Base-by-base conservation (phyloP, 2,329 filamentous ascomycete species). In the Aspergillus pseudotamarii region DNA sequence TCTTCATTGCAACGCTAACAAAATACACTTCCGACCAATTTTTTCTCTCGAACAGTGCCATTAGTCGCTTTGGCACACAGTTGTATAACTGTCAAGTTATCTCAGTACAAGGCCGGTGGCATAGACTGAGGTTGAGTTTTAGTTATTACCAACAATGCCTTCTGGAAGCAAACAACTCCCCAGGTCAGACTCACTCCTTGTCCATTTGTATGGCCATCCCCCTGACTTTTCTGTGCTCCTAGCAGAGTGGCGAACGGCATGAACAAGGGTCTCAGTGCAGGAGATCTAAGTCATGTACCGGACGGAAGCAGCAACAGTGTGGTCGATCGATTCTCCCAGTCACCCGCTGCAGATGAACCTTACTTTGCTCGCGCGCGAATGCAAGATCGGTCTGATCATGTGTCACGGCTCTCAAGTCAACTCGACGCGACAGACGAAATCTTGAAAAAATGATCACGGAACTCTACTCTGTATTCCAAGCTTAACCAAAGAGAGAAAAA, bases 281-380 rank as follows among this genome's bases (percentile, higher is more conserved):
- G 61, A 55, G 73, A 75, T 30, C 57, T 76, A 53, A 71, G 63
- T 56, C 69, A 74, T 59, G 56, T 76, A 11, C 72, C 72, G 19
- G 66, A 72, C 19, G 64, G 64, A 26, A 68, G 68, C 60, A 70
- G 41, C 41, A 61, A 66, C 60, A 70, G 62, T 59, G 66, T 62
- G 6, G 67, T 73, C 14, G 72, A 75, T 28, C 70, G 72, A 51
- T 76, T 71, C 43, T 67, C 68, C 14, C 68, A 72, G 36, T 66
- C 70, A 32, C 65, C 71, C 12, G 68, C 72, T 9, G 65, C 71
- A 6, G 74, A 77, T 19, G 71, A 68, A 12, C 73, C 75, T 36
- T 77, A 76, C 64, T 77, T 73, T 64, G 72, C 70, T 26, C 67
- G 68, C 6, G 73, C 71, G 45, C 69, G 72, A n/a, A 74, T 76